Evolutionary conservation across 2,329 filamentous ascomycete genomes (phyloP).

Genomic region (Colletotrichum filicis): DNA sequence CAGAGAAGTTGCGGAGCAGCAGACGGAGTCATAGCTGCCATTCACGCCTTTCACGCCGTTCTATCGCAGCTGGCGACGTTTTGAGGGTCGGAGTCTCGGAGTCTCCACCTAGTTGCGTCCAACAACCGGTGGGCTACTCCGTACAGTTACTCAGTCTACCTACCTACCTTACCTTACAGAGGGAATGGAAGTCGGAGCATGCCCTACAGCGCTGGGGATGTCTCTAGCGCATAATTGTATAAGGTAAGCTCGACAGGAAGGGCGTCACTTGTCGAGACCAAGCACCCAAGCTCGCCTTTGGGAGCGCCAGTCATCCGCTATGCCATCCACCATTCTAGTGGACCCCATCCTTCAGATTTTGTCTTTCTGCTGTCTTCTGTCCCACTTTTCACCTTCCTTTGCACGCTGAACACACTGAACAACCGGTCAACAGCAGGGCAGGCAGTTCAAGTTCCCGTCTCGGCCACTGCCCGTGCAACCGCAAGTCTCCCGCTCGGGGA

Average conservation of each 20-base stretch:
- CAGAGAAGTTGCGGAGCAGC: background rate
- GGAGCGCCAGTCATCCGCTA: background rate
- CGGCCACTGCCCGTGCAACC: background rate
- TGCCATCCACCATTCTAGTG: constrained; percentile 1
- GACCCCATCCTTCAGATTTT: background rate
- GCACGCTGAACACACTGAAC: too few relatives aligned
- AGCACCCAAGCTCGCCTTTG: background rate
- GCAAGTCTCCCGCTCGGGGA: background rate
- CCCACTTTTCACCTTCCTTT: background rate
- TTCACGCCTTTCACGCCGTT: constrained; percentile 24
- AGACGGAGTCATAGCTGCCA: constrained; percentile 12
- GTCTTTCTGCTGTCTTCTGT: background rate
- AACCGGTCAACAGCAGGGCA: too few relatives aligned
- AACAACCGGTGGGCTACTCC: background rate
- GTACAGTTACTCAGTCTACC: background rate
- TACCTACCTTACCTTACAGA: too few relatives aligned
- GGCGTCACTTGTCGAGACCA: constrained; percentile 16
- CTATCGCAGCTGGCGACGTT: constrained; percentile 3
- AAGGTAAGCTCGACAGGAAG: constrained; percentile 19
- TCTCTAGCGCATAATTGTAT: background rate
- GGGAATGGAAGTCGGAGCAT: background rate
- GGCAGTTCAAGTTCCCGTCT: background rate
- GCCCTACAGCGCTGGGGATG: too few relatives aligned
- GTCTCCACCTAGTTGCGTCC: constrained; percentile 2
- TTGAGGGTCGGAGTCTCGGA: background rate